Evolutionary conservation across 106 monocot species (phyloP).

Genomic region (Phalaenopsis aphrodite): DNA sequence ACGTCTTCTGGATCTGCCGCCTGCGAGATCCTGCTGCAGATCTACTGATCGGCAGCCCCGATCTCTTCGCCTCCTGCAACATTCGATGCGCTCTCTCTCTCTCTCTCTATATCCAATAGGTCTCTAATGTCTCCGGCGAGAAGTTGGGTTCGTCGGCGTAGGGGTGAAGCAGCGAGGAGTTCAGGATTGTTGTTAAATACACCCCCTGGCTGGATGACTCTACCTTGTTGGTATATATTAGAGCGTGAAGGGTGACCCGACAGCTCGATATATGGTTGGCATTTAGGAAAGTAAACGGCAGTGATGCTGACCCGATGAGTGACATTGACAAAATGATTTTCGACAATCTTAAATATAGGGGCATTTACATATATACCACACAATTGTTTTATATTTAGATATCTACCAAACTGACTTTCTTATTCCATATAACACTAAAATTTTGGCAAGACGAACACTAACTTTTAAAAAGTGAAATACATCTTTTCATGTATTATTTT

Average conservation of each 20-base stretch:
- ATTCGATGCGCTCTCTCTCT: not conserved
- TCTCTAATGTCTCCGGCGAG: not conserved
- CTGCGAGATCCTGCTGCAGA: constrained; percentile 21
- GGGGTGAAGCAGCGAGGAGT: not conserved
- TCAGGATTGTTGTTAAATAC: not conserved
- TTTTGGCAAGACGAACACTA: too few species aligned
- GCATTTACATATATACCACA: too few species aligned
- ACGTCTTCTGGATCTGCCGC: constrained; percentile 60
- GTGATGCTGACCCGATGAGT: too few species aligned
- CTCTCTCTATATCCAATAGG: not conserved
- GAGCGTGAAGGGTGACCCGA: not conserved
- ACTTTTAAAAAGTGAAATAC: too few species aligned
- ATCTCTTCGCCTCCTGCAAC: constrained; percentile 2
- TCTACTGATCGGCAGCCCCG: not conserved
- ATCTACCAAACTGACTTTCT: too few species aligned
- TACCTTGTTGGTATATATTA: not conserved
- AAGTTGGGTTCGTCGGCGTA: not conserved
- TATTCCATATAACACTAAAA: too few species aligned
- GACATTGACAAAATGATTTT: too few species aligned
- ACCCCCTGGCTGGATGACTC: not conserved
- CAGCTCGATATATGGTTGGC: not conserved
- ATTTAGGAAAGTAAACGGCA: not conserved
- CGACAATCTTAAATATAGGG: too few species aligned
- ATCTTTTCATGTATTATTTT: too few species aligned
- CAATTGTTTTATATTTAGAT: too few species aligned